Evolutionary conservation across 371 early-diverging fungal genomes (phyloP).

Genomic region (Mortierella sp.): DNA sequence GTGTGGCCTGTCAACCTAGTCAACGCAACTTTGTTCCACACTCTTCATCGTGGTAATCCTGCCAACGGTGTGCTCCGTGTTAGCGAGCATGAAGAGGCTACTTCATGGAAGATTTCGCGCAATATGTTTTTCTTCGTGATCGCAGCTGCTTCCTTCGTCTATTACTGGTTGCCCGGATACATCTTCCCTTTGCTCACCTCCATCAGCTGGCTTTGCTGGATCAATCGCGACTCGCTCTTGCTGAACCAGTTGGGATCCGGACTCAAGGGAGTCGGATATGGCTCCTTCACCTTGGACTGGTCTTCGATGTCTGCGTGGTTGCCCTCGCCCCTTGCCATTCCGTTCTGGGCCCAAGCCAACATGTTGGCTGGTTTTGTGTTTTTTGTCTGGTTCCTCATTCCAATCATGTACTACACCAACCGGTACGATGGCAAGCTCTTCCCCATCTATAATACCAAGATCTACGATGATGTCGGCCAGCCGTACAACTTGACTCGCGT

Average conservation of each 20-base stretch:
- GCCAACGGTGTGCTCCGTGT: conserved; percentile 41
- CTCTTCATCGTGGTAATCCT: conserved; percentile 68
- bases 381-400: conserved; percentile 80
- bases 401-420: conserved; percentile 77
- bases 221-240: conserved; percentile 68
- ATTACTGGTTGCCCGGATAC: conserved; percentile 84
- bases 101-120: conserved; percentile 50
- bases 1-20: conserved; percentile 89
- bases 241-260: conserved; percentile 73
- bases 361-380: conserved; percentile 75
- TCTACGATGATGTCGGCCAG: conserved; percentile 62
- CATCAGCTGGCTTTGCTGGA: conserved; percentile 81
- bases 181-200: conserved; percentile 76
- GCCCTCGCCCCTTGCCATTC: conserved; percentile 78
- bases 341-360: conserved; percentile 79
- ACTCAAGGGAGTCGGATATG: conserved; percentile 73
- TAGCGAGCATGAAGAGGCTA: conserved; percentile 40
- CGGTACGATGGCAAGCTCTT: conserved; percentile 71
- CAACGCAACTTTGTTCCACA: conserved; percentile 77
- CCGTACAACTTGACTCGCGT: conserved; percentile 60
- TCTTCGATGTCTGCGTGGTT: conserved; percentile 72
- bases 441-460: conserved; percentile 72
- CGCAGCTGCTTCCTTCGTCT: conserved; percentile 66
- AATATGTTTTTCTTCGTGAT: conserved; percentile 75
- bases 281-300: conserved; percentile 83